Base-by-base conservation (phyloP, 306 rosid species). In the Psophocarpus tetragonolobus region DNA sequence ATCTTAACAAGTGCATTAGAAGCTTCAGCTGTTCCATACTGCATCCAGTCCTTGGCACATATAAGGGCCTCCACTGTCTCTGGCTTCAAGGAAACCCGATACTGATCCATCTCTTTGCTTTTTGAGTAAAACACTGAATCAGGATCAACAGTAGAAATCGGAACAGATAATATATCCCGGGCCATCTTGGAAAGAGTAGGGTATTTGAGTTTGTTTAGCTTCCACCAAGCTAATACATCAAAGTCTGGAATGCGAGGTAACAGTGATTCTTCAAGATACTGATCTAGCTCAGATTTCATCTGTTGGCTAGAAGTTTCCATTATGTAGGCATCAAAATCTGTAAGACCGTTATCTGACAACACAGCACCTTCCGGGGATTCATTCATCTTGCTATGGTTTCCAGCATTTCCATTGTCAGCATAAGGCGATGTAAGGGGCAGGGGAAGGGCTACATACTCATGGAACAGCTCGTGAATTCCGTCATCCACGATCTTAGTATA, bases 151-250 rank as follows among this genome's bases (percentile, higher is more conserved):
- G 88, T 87, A 14, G 90, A 89, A 50, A 91, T 97, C 0, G 96
- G 93, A 73, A 92, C 83, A 24, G 91, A 83, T 82, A 91, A 72
- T 63, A 92, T 91, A 81, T 95, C 98, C 2, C 97, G 88, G 51
- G 97, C 97, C 97, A 95, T 95, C 81, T 89, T 95, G 45, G 97
- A 95, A 60, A 95, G 97, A 14, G 93, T 95, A 3, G 98, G 98
- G 79, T 91, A 95, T 83, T 92, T 95, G 74, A 89, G 76, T 82
- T 87, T 95, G 88, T 95, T 95, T 44, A 95, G 83, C 83, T 86
- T 95, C 98, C 98, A 95, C 98, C 98, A 95, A 69, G 93, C 91
- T 41, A 89, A 64, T 7, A 91, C 93, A 33, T 95, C 97, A 5
- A 95, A 91, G 20, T 95, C 97, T 27, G 91, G 91, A 68, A 85